phyloP scores from a whole-genome alignment of 257 asterid genomes.

The Nicotiana sylvestris region DNA sequence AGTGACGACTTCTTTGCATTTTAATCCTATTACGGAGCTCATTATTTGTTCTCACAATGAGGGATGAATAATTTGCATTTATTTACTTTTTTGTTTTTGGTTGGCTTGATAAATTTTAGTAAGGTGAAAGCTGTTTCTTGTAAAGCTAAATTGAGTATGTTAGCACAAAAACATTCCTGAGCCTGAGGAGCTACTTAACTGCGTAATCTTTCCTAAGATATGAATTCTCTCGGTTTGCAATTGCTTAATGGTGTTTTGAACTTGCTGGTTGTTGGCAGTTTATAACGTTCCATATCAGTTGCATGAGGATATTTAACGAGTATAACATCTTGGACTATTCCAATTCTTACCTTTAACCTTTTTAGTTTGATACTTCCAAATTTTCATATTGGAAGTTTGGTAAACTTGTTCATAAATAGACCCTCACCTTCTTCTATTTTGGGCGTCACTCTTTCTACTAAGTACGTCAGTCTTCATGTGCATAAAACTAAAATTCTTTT shows the following conservation, averaged over 20 bases:
- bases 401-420: too few relatives aligned
- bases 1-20: neutral
- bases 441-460: too few relatives aligned
- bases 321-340: too few relatives aligned
- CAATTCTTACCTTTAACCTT: too few relatives aligned
- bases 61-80: too few relatives aligned
- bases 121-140: neutral
- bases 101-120: neutral
- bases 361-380: too few relatives aligned
- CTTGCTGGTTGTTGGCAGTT: neutral
- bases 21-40: neutral
- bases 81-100: neutral
- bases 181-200: neutral
- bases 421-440: too few relatives aligned
- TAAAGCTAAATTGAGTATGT: neutral
- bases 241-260: too few relatives aligned
- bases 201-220: neutral
- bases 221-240: neutral
- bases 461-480: too few relatives aligned
- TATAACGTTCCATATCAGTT: neutral
- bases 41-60: neutral
- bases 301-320: too few relatives aligned
- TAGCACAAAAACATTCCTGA: neutral
- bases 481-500: neutral
- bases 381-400: too few relatives aligned